Evolutionary conservation across 805 yeast species (phyloP).

Genomic region (Jamesozyma gamospora): DNA sequence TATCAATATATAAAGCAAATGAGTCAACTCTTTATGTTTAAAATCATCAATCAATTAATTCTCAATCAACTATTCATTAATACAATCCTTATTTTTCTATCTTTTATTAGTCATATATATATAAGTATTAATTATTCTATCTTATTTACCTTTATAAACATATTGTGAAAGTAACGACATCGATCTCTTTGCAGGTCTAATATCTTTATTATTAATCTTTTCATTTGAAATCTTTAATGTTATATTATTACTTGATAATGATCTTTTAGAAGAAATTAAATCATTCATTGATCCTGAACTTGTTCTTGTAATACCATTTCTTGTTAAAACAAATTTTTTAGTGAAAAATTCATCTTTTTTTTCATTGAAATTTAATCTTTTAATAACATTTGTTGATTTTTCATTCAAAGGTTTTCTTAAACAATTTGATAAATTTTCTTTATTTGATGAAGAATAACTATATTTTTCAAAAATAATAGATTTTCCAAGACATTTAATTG

Average conservation of each 20-base stretch:
- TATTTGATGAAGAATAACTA: neutral
- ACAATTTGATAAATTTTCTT: too few relatives aligned
- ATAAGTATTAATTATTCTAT: neutral
- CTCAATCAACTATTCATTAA: too few relatives aligned
- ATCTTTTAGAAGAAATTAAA: too few relatives aligned
- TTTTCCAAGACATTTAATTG: too few relatives aligned
- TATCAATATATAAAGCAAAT: too few relatives aligned
- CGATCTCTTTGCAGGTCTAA: slow-evolving; percentile 9
- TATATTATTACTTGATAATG: neutral
- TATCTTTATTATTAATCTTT: neutral
- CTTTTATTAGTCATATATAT: too few relatives aligned
- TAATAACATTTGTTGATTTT: neutral
- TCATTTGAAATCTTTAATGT: neutral
- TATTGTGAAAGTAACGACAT: slow-evolving; percentile 15
- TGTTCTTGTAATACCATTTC: neutral
- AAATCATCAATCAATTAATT: too few relatives aligned
- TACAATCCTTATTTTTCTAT: too few relatives aligned
- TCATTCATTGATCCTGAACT: neutral
- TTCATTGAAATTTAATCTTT: too few relatives aligned
- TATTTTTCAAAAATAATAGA: slow-evolving; percentile 1
- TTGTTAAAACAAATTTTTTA: neutral
- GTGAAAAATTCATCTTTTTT: neutral
- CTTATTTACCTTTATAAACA: slow-evolving; percentile 10
- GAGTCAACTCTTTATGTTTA: too few relatives aligned
- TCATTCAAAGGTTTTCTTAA: too few relatives aligned